Evolutionary conservation across 83 land plant genomes (phyloP), one percentile per base, ranked within the genome.

Genomic region (Picea abies): DNA sequence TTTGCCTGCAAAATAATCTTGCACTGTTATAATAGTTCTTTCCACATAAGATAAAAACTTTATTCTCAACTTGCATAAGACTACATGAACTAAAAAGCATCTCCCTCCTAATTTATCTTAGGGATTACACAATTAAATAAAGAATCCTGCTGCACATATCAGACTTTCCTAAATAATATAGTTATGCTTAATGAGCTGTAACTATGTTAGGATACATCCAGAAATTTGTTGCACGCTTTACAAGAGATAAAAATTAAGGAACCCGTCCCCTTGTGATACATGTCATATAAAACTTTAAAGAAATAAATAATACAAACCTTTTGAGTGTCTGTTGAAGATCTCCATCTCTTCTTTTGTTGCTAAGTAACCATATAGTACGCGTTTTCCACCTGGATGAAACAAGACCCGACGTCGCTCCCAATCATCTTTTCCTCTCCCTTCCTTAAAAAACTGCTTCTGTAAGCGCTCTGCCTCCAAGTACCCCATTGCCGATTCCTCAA

Each of bases 381-480:
- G 91, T 80, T 90, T 84, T 3, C 98, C 98, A 62, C 97, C 97
- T 15, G 86, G 94, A 64, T 84, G 86, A 67, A 88, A 94, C 29
- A 87, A 71, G 16, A 73, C 72, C 20, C 60, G 81, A 4, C 82
- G 83, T 3, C 81, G 83, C 20, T 87, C 90, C 98, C 98, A 96
- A 15, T 91, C 93, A 44, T 90, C 89, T 63, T 91, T 89, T 20
- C 91, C 93, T 2, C 85, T 84, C 41, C 93, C 81, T 69, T 89
- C 81, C 23, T 84, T 87, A 3, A 63, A 71, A 80, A 96, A 96
- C 71, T 89, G 92, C 83, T 90, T 90, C 62, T 92, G 89, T 8
- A 96, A 84, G 49, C 92, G 94, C 32, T 91, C 91, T 37, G 98
- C 98, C 71, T 96, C 94, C 73, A 87, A 12, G 71, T 94, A 96